Base-by-base conservation (phyloP, 73 alveolate species). In the Strombidium stylifer region DNA sequence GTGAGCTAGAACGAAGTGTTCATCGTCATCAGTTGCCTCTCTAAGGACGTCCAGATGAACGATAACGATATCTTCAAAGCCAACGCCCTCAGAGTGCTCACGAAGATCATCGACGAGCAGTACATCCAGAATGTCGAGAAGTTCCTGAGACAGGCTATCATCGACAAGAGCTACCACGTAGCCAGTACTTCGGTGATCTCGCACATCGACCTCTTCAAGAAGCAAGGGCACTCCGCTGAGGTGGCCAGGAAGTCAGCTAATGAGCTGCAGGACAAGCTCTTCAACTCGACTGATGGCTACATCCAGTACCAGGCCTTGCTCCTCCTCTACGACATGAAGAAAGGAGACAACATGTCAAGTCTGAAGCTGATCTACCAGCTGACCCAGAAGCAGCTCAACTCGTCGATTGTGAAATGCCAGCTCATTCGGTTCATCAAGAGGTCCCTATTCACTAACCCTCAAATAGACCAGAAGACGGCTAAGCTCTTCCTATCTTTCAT, bases 1-100 rank as follows among this genome's bases (percentile, higher is more conserved):
- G 93, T 93, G 65, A 67, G 87, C 65, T 96, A 92, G 58, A 70
- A 77, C 52, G 91, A 86, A 64, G 89, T 77, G 8, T 92, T 92
- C 77, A 85, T 92, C 48, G 89, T 85, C 44, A 88, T 94, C 18
- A 71, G 89, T 14, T 83, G 91, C 31, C 75, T 92, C 37, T 71
- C 89, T 10, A 92, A 85, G 30, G 98, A 92, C 73, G 79, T 92
- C 55, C 83, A 77, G 27, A 19, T 57, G 23, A 71, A 81, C 35
- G 93, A 71, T 45, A 90, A 79, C 53, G 85, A 79, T 57, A 73
- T 83, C 81, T 82, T 57, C 53, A 88, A 81, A 69, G 97, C 98
- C 11, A 76, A 81, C 49, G 94, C 97, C 37, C 60, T 92, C 35
- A 69, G 98, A 76, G 87, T 88, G 48, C 84, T 92, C 35, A 87